Conservation (phyloP, 163 green algal species). For the Scenedesmus sp. region DNA sequence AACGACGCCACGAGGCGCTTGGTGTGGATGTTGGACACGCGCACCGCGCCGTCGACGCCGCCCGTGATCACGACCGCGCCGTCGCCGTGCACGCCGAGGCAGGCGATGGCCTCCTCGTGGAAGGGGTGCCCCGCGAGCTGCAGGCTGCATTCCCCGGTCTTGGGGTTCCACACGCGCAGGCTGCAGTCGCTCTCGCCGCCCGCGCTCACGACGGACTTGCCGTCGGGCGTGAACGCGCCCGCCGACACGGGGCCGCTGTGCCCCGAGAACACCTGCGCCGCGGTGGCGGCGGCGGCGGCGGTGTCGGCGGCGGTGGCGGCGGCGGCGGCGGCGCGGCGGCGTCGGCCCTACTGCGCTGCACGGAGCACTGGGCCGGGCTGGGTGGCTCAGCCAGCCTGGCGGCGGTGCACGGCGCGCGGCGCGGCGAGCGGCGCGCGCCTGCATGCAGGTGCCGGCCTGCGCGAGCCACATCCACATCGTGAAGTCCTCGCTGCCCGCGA, state of each 20-base stretch:
- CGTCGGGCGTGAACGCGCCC: constrained; percentile 92
- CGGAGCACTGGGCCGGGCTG: too few relatives aligned
- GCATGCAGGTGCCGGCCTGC: constrained; percentile 85
- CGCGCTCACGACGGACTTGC: constrained; percentile 81
- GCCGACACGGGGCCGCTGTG: constrained; percentile 87
- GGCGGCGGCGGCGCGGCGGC: too few relatives aligned
- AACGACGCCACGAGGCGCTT: constrained; percentile 61
- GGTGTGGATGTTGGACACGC: constrained; percentile 73
- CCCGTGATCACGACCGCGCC: constrained; percentile 71
- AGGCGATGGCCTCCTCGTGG: constrained; percentile 78
- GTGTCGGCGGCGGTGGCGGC: too few relatives aligned
- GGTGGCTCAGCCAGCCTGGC: too few relatives aligned
- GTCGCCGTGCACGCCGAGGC: constrained; percentile 72
- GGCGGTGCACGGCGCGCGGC: too few relatives aligned
- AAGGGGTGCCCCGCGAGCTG: constrained; percentile 69
- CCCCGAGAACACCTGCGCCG: constrained; percentile 92
- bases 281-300: constrained; percentile 54
- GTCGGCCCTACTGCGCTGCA: not conserved
- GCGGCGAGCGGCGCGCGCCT: too few relatives aligned
- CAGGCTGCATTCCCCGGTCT: constrained; percentile 77
- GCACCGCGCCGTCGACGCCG: constrained; percentile 71
- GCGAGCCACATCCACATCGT: constrained; percentile 97
- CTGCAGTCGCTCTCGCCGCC: constrained; percentile 80
- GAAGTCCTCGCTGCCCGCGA: constrained; percentile 94
- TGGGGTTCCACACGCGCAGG: constrained; percentile 91